Conservation (phyloP, 163 green algal species). For the Scenedesmus sp. region DNA sequence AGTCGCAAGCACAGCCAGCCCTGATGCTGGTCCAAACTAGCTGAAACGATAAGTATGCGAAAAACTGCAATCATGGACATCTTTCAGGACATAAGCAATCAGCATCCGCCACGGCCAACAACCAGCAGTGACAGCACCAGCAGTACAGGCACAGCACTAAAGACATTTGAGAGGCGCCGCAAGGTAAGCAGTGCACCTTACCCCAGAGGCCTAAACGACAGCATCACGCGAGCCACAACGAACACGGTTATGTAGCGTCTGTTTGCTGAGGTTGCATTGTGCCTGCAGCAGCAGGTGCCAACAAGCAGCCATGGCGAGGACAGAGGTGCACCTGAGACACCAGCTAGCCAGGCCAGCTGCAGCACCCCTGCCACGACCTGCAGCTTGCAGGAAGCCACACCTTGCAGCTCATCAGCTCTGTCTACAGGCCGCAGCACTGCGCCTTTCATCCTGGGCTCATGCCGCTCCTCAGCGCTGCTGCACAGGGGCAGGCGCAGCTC, state of each 20-base stretch:
- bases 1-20: neutral
- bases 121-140: neutral
- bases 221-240: too few species aligned
- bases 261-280: too few species aligned
- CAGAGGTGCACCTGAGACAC: neutral
- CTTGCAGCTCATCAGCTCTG: neutral
- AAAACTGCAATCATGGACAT: neutral
- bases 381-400: neutral
- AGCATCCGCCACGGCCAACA: neutral
- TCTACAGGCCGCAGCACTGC: neutral
- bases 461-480: neutral
- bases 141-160: neutral
- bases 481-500: conserved; percentile 43
- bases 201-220: neutral
- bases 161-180: conserved; percentile 27
- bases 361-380: neutral
- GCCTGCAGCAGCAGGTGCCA: neutral
- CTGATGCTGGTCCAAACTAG: neutral
- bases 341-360: neutral
- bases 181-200: neutral
- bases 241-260: too few species aligned
- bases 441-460: neutral
- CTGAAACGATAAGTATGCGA: neutral
- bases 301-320: neutral
- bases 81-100: conserved; percentile 29